Evolutionary conservation across 352 stramenopile genomes (phyloP), one percentile per base, ranked within the genome.

Genomic region (Phytophthora capsici): DNA sequence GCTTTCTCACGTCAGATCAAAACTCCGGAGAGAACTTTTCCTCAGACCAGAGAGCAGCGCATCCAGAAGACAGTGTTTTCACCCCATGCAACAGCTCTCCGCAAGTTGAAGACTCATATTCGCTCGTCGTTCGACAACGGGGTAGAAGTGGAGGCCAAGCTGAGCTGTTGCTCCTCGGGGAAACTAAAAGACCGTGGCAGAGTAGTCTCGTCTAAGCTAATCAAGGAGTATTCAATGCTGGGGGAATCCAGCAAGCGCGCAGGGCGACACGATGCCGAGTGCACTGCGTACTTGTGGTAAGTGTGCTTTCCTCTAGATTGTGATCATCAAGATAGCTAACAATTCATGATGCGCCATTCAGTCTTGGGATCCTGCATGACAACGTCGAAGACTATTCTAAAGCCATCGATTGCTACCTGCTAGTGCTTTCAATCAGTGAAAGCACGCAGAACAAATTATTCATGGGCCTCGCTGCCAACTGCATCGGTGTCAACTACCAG

Each of bases 401-500:
- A 51, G 90, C 89, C 23, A 91, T 96, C 47, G 89, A 95, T 43
- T 89, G 73, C 67, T 97, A 96, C 63, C 63, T 92, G 48, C 64
- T 94, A 43, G 91, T 95, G 64, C 82, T 96, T 10, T 91, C 78
- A 4, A 91, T 97, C 57, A 94, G 88, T 41, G 77, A 92, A 40
- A 89, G 86, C 63, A 89, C 88, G 14, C 70, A 94, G 34, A 87
- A 96, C 51, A 82, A 70, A 43, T 44, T 88, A 22, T 94, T 93
- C 57, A 83, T 89, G 49, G 82, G 68, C 3, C 71, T 97, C 16
- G 88, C 88, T 6, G 73, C 90, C 41, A 96, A 96, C 57, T 96
- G 88, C 66, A 96, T 96, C 48, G 90, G 90, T 20, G 87, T 97
- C 58, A 78, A 96, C 71, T 93, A 93, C 60, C 90, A 96, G 75